These are phyloP conservation scores for Zoysia matrella DNA, from an alignment of 202 grass and related monocot genomes.

Conservation along the genomic window DNA sequence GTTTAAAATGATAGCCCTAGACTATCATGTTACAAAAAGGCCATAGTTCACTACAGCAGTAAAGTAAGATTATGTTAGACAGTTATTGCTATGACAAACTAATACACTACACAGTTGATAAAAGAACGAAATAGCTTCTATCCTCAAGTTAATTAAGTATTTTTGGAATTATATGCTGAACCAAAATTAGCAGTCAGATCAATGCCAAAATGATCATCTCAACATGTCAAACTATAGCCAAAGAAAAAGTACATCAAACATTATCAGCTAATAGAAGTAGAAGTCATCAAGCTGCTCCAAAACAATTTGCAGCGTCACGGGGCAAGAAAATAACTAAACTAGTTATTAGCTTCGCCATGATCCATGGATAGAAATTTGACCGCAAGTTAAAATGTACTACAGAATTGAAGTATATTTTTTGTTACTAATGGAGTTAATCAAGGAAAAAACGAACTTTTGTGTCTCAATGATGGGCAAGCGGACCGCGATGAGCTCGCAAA, in stretches of 20 bases:
- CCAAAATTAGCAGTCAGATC: slow-evolving; percentile 16
- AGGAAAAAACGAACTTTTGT: slow-evolving; percentile 57
- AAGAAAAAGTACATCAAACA: neutral
- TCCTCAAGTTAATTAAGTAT: neutral
- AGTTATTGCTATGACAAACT: neutral
- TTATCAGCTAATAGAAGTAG: neutral
- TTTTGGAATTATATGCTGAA: neutral
- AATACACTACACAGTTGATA: neutral
- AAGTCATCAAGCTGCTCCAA: neutral
- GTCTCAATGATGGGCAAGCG: slow-evolving; percentile 90
- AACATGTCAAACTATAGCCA: neutral
- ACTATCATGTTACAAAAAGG: slow-evolving; percentile 10
- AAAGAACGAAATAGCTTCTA: slow-evolving; percentile 12
- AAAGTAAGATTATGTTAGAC: slow-evolving; percentile 1
- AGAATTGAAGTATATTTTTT: neutral
- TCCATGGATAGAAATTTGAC: neutral
- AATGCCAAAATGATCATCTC: neutral
- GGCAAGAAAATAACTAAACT: neutral
- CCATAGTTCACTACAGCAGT: neutral
- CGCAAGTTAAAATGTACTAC: too few relatives aligned
- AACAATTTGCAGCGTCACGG: neutral
- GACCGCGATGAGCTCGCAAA: slow-evolving; percentile 83
- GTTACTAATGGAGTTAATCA: neutral
- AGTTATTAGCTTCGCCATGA: neutral
- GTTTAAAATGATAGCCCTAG: neutral